Evolutionary conservation across 2,329 filamentous ascomycete genomes (phyloP), one percentile per base, ranked within the genome.

Genomic region (Raffaelea deltoideospora): DNA sequence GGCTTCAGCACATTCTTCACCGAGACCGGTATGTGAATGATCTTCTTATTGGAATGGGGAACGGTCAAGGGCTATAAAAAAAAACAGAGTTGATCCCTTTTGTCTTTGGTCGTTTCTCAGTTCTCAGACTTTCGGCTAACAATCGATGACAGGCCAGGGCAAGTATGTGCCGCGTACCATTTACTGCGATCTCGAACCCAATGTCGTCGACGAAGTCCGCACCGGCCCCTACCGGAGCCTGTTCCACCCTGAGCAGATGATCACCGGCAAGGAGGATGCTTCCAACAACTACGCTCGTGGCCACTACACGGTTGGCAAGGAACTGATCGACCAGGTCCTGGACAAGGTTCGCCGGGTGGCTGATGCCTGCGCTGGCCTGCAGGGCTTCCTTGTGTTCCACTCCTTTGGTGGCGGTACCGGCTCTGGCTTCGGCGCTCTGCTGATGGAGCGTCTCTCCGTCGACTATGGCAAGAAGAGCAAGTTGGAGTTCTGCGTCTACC

Each of bases 381-480:
- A 98, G 64, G 90, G 90, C 56, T 98, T 98, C 80, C 75, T 96
- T 49, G 87, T 98, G 57, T 96, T 96, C 82, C 90, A 98, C 79
- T 96, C 88, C 42, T 96, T 98, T 60, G 90, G 90, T 66, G 90
- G 90, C 65, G 90, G 90, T 70, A 98, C 90, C 52, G 90, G 90
- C 54, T 98, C 90, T 52, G 90, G 90, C 58, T 98, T 98, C 63
- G 90, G 90, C 66, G 90, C 90, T 53, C 78, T 98, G 50, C 72
- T 98, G 53, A 93, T 98, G 86, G 90, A 98, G 72, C 88, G 90
- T 59, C 78, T 98, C 44, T 96, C 90, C 26, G 84, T 95, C 55
- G 90, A 98, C 67, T 98, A 95, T 59, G 88, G 90, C 71, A 98
- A 98, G 80, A 98, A 98, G 80, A 92, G 83, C 76, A 98, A 98